Base-by-base conservation (phyloP, 352 stramenopile species). In the Globisporangium viniferum region DNA sequence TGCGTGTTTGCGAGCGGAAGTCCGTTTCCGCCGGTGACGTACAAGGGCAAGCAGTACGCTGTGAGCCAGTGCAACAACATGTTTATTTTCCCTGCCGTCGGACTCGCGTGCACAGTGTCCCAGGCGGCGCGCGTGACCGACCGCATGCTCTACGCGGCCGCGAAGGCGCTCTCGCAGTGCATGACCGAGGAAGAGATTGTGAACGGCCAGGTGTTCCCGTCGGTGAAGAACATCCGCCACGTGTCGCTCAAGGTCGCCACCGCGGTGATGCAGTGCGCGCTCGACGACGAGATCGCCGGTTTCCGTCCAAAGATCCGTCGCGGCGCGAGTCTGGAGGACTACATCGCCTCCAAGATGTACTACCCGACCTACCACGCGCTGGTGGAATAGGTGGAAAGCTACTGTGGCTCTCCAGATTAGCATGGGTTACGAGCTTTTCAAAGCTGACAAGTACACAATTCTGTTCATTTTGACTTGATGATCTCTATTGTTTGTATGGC, bases 41-140 rank as follows among this genome's bases (percentile, higher is more conserved):
- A 85, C 72, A 85, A 98, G 58, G 96, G 94, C 48, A 85, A 86
- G 62, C 67, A 79, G 63, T 91, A 94, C 76, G 72, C 76, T 31
- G 80, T 93, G 71, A 93, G 84, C 67, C 93, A 98, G 77, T 94
- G 90, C 75, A 98, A 98, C 89, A 98, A 98, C 77, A 96, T 98
- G 88, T 99, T 98, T 76, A 97, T 99, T 71, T 99, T 99, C 82
- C 97, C 97, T 36, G 97, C 92, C 53, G 78, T 99, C 53, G 97
- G 96, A 41, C 85, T 99, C 5, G 97, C 93, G 22, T 91, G 90
- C 22, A 91, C 94, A 4, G 77, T 98, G 12, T 90, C 87, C 66
- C 84, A 91, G 62, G 72, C 85, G 22, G 80, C 73, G 29, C 83
- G 86, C 56, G 86, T 96, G 57, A 97, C 92, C 29, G 96, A 99